Base-by-base conservation (phyloP, 441 rosid species). In the Erysimum cheiri region DNA sequence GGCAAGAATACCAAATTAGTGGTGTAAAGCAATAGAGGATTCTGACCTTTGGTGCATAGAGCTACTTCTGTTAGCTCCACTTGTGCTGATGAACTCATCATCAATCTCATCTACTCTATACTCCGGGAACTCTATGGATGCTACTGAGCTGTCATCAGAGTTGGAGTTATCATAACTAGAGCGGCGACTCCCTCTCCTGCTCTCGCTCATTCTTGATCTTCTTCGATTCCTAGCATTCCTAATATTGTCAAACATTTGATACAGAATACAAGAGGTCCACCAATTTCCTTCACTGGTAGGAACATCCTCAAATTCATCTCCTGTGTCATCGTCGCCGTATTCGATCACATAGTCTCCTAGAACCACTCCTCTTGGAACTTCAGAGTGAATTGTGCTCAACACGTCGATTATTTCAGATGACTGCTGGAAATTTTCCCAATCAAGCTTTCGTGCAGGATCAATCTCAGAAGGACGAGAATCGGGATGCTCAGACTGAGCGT, bases 351-450 rank as follows among this genome's bases (percentile, higher is more conserved):
- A 95, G 75, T 95, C 99, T 32, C 99, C 98, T 78, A 95, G 77
- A 71, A 95, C 97, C 54, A 92, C 97, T 4, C 97, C 98, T 1
- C 95, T 91, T 0, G 98, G 99, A 31, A 89, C 96, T 78, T 95
- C 99, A 0, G 99, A 90, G 80, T 92, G 96, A 74, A 95, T 95
- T 5, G 98, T 95, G 87, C 98, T 92, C 84, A 95, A 78, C 65
- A 95, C 99, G 71, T 95, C 98, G 32, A 92, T 85, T 31, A 95
- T 95, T 79, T 95, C 99, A 32, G 98, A 90, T 0, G 98, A 92
- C 72, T 92, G 99, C 87, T 95, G 98, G 76, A 95, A 92, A 80
- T 89, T 95, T 32, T 95, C 98, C 98, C 99, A 95, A 65, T 92
- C 99, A 43, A 92, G 96, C 78, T 86, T 87, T 71, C 95, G 80